phyloP scores from a whole-genome alignment of 1,284 basidiomycete genomes.

The Trichosporon ovoides region DNA sequence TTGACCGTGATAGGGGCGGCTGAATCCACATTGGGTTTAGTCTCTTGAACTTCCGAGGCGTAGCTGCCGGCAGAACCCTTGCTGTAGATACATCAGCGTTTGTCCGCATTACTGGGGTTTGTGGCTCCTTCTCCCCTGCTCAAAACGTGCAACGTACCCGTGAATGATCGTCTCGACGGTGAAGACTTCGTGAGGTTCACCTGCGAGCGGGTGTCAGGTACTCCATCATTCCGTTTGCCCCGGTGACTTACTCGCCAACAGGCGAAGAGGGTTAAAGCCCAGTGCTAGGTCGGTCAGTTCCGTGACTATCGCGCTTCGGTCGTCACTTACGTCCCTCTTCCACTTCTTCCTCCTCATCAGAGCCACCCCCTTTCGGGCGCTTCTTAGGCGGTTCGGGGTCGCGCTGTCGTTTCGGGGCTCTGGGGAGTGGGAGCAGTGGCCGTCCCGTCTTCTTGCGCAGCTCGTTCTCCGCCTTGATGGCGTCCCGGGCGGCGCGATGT shows the following conservation, averaged over 20 bases:
- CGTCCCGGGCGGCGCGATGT: conserved; percentile 9
- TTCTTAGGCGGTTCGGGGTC: conserved; percentile 10
- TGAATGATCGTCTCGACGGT: not conserved
- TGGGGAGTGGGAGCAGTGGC: conserved; percentile 17
- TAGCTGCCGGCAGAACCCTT: not conserved
- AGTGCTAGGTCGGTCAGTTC: conserved; percentile 21
- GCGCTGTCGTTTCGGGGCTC: conserved; percentile 2
- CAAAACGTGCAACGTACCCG: not conserved
- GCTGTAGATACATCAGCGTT: too few species aligned
- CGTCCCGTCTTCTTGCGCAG: conserved; percentile 22
- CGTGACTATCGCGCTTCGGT: not conserved
- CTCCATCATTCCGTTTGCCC: not conserved
- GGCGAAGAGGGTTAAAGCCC: conserved; percentile 29
- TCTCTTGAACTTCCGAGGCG: not conserved
- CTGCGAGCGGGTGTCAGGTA: not conserved
- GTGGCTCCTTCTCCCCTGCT: not conserved
- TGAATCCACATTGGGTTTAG: not conserved
- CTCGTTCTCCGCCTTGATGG: conserved; percentile 20
- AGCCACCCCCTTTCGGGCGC: not conserved
- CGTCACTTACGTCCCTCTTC: conserved; percentile 37
- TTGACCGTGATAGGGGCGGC: too few species aligned
- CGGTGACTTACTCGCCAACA: conserved; percentile 23
- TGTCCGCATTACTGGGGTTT: not conserved
- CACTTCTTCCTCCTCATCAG: not conserved
- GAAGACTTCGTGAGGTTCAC: not conserved